A percentile compares a stretch with the other conserved stretches of the same genome.
phyloP scores from a whole-genome alignment of 169 alveolate species.

The Plasmodium vivax region DNA sequence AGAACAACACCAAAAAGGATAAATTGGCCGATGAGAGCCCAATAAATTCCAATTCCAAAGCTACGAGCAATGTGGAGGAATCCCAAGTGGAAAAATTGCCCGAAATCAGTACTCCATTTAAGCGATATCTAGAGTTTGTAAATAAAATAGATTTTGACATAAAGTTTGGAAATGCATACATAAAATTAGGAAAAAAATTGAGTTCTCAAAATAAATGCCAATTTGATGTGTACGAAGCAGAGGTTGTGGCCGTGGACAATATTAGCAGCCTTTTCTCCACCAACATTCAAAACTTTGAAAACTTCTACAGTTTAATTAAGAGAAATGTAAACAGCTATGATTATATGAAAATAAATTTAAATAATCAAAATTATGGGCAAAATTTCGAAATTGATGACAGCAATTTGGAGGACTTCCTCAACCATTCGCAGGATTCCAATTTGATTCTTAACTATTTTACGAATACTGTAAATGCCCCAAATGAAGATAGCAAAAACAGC shows the following conservation, averaged over 20 bases:
- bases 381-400: constrained; percentile 16
- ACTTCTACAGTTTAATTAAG: constrained; percentile 21
- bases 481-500: neutral
- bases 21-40: neutral
- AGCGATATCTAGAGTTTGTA: neutral
- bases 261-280: constrained; percentile 20
- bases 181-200: constrained; percentile 52
- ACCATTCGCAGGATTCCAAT: constrained; percentile 14
- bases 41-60: neutral
- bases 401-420: constrained; percentile 35
- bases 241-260: constrained; percentile 59
- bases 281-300: constrained; percentile 35
- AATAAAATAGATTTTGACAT: constrained; percentile 59
- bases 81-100: neutral
- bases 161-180: constrained; percentile 56
- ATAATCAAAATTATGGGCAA: neutral
- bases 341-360: constrained; percentile 12
- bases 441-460: constrained; percentile 9
- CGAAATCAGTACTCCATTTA: constrained; percentile 12
- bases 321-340: constrained; percentile 55
- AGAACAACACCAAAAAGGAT: neutral
- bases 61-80: neutral
- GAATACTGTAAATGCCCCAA: neutral
- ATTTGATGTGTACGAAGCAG: constrained; percentile 73
- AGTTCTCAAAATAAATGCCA: constrained; percentile 74